These are phyloP conservation scores for Vitis rupestris DNA, from an alignment of 164 flowering plant genomes.

Conservation along the genomic window DNA sequence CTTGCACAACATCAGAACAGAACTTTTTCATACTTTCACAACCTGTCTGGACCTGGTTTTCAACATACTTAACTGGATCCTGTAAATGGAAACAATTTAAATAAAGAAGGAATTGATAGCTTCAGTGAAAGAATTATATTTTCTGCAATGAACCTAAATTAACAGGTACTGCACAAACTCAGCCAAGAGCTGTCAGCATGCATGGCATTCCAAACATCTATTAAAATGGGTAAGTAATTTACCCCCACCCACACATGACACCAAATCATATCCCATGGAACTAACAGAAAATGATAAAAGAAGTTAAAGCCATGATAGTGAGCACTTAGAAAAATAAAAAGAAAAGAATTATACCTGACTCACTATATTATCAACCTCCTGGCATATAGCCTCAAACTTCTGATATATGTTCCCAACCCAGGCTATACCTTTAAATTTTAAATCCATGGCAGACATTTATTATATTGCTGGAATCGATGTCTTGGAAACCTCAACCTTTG, in stretches of 20 bases:
- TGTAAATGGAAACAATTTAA: slow-evolving; percentile 15
- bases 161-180: not conserved
- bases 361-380: slow-evolving; percentile 37
- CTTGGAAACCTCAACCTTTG: not conserved
- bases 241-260: not conserved
- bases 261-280: not conserved
- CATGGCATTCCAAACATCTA: not conserved
- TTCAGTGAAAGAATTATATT: not conserved
- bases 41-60: slow-evolving; percentile 31
- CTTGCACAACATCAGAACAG: slow-evolving; percentile 35
- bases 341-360: slow-evolving; percentile 22
- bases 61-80: slow-evolving; percentile 41
- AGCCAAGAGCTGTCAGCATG: not conserved
- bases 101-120: not conserved
- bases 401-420: slow-evolving; percentile 48
- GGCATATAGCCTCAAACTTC: slow-evolving; percentile 39
- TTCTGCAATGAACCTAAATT: not conserved
- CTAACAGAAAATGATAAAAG: not conserved
- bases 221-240: not conserved
- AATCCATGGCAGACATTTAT: slow-evolving; percentile 26
- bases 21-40: slow-evolving; percentile 31
- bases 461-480: not conserved
- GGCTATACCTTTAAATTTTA: slow-evolving; percentile 26
- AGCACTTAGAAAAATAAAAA: not conserved
- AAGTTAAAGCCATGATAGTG: not conserved